Conservation (phyloP, 768 basidiomycete species). For the Naganishia kalamii region DNA sequence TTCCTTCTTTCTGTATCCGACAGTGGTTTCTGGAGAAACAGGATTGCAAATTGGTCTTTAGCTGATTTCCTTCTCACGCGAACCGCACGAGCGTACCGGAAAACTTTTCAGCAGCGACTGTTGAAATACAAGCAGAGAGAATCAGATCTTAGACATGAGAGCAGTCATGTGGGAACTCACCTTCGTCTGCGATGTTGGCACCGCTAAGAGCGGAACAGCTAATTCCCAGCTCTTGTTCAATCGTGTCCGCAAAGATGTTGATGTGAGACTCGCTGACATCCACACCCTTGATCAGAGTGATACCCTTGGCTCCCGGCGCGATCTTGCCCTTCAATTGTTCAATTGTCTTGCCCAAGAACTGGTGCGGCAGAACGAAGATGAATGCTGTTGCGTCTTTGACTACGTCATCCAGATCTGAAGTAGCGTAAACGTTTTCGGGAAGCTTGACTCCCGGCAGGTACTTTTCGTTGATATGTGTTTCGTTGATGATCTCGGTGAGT, state of each 20-base stretch:
- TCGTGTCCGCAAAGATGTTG: conserved; percentile 50
- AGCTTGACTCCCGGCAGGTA: conserved; percentile 48
- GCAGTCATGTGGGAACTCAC: conserved; percentile 13
- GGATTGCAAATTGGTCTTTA: neutral
- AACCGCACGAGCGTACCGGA: neutral
- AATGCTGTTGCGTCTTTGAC: conserved; percentile 50
- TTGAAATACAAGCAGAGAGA: neutral
- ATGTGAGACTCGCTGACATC: conserved; percentile 49
- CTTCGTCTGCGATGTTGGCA: conserved; percentile 52
- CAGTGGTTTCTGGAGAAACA: conserved; percentile 51
- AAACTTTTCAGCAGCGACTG: conserved; percentile 11
- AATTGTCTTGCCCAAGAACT: conserved; percentile 48
- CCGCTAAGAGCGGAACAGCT: conserved; percentile 50
- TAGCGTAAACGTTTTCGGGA: conserved; percentile 48
- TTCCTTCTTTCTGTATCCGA: conserved; percentile 49
- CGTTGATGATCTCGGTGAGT: conserved; percentile 51
- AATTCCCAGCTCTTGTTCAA: conserved; percentile 47
- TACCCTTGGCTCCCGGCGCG: conserved; percentile 44
- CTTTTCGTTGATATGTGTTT: conserved; percentile 48
- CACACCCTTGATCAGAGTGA: conserved; percentile 52
- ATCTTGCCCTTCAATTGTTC: conserved; percentile 49
- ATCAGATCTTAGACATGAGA: neutral
- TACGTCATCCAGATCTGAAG: conserved; percentile 48
- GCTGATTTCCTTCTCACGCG: neutral
- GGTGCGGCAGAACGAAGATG: conserved; percentile 52